These are phyloP conservation scores for Podaxis sp. DNA, from an alignment of 768 basidiomycete genomes.

Conservation along the genomic window DNA sequence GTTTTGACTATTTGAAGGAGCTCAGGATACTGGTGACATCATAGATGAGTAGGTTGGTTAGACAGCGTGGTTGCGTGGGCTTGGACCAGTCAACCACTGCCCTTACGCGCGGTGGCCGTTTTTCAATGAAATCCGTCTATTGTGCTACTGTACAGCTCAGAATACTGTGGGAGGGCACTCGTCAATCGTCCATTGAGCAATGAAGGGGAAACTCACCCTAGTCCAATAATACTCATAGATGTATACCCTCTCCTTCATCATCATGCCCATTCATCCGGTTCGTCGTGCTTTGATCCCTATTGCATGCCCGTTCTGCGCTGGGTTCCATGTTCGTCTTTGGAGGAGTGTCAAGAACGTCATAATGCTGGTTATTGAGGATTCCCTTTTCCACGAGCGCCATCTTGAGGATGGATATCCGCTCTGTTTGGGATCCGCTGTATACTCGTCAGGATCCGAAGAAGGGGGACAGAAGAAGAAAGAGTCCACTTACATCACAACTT, in stretches of 20 bases:
- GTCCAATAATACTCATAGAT: neutral
- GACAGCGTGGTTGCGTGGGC: neutral
- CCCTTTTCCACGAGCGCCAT: conserved; percentile 64
- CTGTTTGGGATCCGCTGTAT: conserved; percentile 70
- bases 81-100: neutral
- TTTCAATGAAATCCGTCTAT: neutral
- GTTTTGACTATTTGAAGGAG: neutral
- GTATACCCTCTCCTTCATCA: conserved; percentile 2
- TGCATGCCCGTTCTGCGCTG: neutral
- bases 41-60: neutral
- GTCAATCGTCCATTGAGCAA: neutral
- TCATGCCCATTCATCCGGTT: neutral
- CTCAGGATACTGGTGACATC: neutral
- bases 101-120: neutral
- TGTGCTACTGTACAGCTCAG: neutral
- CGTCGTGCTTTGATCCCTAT: neutral
- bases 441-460: conserved; percentile 5
- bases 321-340: neutral
- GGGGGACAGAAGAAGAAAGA: conserved; percentile 2
- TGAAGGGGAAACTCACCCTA: neutral
- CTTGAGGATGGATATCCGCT: conserved; percentile 66
- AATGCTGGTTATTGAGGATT: conserved; percentile 42
- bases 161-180: too few relatives aligned
- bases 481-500: conserved; percentile 56
- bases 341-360: conserved; percentile 23